Conservation (phyloP, 495 filamentous ascomycete species). For the Hyaloscypha bicolor region DNA sequence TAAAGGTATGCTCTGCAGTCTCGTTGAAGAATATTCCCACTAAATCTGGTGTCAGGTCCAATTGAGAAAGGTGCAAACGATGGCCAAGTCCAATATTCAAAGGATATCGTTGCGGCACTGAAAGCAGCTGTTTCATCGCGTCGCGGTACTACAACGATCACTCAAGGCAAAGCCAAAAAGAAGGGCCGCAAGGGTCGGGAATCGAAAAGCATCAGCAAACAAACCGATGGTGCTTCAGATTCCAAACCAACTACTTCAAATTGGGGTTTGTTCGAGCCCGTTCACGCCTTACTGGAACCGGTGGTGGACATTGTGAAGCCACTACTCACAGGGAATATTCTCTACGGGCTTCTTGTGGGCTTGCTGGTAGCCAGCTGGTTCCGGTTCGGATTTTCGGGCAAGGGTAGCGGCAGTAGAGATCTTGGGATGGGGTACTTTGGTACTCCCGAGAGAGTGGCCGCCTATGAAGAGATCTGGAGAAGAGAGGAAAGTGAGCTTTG, state of each 20-base stretch:
- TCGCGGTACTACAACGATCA: conserved; percentile 46
- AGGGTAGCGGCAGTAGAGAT: conserved; percentile 37
- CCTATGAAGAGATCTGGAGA: conserved; percentile 94
- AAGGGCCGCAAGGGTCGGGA: conserved; percentile 52
- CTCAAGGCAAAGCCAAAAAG: conserved; percentile 54
- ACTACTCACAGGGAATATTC: conserved; percentile 69
- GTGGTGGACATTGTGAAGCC: conserved; percentile 70
- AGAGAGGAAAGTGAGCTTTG: conserved; percentile 89
- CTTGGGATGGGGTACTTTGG: conserved; percentile 37
- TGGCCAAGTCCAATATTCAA: conserved; percentile 80
- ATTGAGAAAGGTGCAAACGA: conserved; percentile 96
- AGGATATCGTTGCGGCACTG: conserved; percentile 72
- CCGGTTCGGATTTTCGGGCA: conserved; percentile 43
- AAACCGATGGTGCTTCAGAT: conserved; percentile 42
- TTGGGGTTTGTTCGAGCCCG: conserved; percentile 84
- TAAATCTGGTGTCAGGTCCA: conserved; percentile 54
- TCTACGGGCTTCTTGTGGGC: conserved; percentile 60
- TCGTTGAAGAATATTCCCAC: not conserved
- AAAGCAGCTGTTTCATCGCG: conserved; percentile 70
- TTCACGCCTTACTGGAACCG: conserved; percentile 70
- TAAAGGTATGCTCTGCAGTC: conserved; percentile 65
- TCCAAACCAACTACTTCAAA: conserved; percentile 46
- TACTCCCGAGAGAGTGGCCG: conserved; percentile 68
- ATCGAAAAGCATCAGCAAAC: conserved; percentile 41
- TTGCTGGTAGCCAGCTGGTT: conserved; percentile 60